phyloP scores from a whole-genome alignment of 371 early-diverging fungal species.

The Lichtheimia corymbifera region DNA sequence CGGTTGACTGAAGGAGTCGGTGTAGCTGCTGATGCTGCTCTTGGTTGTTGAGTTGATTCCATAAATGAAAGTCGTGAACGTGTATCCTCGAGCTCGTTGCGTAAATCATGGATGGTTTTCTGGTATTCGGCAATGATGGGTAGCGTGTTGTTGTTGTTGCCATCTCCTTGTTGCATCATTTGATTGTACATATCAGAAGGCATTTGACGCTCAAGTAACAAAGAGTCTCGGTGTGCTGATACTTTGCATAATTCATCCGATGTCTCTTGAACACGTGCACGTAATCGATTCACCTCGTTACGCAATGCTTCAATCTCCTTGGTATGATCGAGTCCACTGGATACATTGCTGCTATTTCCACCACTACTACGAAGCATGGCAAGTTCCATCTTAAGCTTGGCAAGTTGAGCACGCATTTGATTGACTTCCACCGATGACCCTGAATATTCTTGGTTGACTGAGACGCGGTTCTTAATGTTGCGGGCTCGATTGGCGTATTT shows the following conservation, averaged over 20 bases:
- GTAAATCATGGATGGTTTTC: conserved; percentile 50
- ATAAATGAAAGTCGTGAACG: conserved; percentile 31
- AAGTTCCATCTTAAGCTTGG: conserved; percentile 64
- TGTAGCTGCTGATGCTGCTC: conserved; percentile 17
- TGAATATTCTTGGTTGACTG: conserved; percentile 41
- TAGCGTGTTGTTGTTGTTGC: background rate
- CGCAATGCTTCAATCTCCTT: conserved; percentile 36
- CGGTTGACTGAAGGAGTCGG: conserved; percentile 7
- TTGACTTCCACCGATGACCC: conserved; percentile 63
- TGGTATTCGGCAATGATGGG: conserved; percentile 49
- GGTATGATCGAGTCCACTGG: conserved; percentile 11
- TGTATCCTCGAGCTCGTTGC: conserved; percentile 45
- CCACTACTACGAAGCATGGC: conserved; percentile 53
- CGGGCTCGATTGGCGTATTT: conserved; percentile 88
- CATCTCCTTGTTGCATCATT: background rate
- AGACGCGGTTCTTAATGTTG: conserved; percentile 80
- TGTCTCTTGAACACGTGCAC: conserved; percentile 46
- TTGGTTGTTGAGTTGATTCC: conserved; percentile 21
- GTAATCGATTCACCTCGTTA: conserved; percentile 52
- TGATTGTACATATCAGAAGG: conserved; percentile 11
- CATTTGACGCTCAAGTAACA: conserved; percentile 51
- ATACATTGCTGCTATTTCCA: conserved; percentile 77
- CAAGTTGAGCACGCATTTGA: conserved; percentile 68
- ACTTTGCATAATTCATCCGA: conserved; percentile 53
- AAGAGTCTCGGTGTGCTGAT: conserved; percentile 57